A percentile compares a stretch with the other conserved stretches of the same genome.
phyloP scores from a whole-genome alignment of 2,329 filamentous ascomycete genomes.

The Fusarium protoensiforme region DNA sequence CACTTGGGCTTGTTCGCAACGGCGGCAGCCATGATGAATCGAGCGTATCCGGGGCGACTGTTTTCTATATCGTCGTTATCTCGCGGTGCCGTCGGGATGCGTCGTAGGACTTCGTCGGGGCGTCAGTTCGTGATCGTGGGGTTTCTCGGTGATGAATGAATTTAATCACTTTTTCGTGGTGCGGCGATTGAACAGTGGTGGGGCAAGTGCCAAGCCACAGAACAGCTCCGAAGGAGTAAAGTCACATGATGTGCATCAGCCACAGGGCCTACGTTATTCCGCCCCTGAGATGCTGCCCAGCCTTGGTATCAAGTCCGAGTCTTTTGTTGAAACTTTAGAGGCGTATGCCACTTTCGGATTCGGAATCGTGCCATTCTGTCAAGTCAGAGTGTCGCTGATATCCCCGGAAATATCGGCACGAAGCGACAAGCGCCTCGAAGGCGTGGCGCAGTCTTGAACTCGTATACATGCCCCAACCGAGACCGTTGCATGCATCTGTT shows the following conservation, averaged over 20 bases:
- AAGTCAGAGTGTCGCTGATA: slow-evolving; percentile 1
- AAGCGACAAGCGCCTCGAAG: not conserved
- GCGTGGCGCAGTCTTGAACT: slow-evolving; percentile 32
- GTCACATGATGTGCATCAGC: slow-evolving; percentile 45
- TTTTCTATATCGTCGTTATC: slow-evolving; percentile 21
- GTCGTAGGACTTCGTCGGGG: slow-evolving; percentile 38
- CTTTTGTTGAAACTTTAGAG: not conserved
- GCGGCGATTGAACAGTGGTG: slow-evolving; percentile 49
- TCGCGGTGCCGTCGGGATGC: slow-evolving; percentile 34
- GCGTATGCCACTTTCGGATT: not conserved
- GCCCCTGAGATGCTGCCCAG: not conserved
- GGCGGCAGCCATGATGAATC: slow-evolving; percentile 53
- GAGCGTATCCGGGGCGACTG: slow-evolving; percentile 27
- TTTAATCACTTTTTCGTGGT: slow-evolving; percentile 56
- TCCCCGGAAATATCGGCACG: slow-evolving; percentile 37
- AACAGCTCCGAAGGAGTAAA: slow-evolving; percentile 19
- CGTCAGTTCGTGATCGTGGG: slow-evolving; percentile 49
- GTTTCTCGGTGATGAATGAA: slow-evolving; percentile 51
- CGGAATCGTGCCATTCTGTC: slow-evolving; percentile 14
- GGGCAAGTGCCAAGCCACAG: slow-evolving; percentile 47
- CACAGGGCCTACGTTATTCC: slow-evolving; percentile 30
- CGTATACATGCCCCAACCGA: not conserved
- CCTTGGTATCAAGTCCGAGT: not conserved
- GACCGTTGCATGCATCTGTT: not conserved
- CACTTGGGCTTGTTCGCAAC: slow-evolving; percentile 55